Base-by-base conservation (phyloP, 139 green algal genomes). In the Chlorella sp. region DNA sequence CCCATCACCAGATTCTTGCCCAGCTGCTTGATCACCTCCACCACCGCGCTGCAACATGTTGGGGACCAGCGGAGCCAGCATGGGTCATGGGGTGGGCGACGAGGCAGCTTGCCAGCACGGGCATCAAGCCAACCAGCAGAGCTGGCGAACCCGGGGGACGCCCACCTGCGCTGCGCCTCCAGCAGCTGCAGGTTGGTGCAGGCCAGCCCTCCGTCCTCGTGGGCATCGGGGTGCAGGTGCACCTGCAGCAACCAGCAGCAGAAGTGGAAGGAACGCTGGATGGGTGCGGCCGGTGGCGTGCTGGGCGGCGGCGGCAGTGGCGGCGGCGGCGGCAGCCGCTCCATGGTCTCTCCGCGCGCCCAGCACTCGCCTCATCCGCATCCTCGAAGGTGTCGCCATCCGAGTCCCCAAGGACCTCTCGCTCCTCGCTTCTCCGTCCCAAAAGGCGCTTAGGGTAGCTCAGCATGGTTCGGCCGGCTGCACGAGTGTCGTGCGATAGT, bases 1-100 rank as follows among this genome's bases (percentile, higher is more conserved):
- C 70, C 70, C 28, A 80, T 89, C 7, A 96, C 83, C 46, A 97
- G 75, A 36, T 92, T 90, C 65, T 89, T 91, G 30, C 95, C 95
- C 87, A 96, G 89, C 24, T 89, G 84, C 75, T 90, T 94, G 17
- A 96, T 88, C 85, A 95, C 92, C 54, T 92, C 82, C n/a, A 92
- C 87, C 40, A 96, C 90, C 64, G 90, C 93, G 62, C 92, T 95
- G 89, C 69, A 73, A 9, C 48, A n/a, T n/a, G n/a, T 43, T 24
- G 9, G 64, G 3, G 2, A 68, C 28, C 28, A 36, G 34, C 34
- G 60, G 5, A 68, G 24, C 2, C 24, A 30, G 60, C 60, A 11
- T 68, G 13, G 34, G 60, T 8, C 58, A 17, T 34, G 2, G 22
- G 17, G 60, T 9, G 28, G 60, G 60, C n/a, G 60, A 16, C 13